Base-by-base conservation (phyloP, 2,329 filamentous ascomycete species). In the Alternaria panax region DNA sequence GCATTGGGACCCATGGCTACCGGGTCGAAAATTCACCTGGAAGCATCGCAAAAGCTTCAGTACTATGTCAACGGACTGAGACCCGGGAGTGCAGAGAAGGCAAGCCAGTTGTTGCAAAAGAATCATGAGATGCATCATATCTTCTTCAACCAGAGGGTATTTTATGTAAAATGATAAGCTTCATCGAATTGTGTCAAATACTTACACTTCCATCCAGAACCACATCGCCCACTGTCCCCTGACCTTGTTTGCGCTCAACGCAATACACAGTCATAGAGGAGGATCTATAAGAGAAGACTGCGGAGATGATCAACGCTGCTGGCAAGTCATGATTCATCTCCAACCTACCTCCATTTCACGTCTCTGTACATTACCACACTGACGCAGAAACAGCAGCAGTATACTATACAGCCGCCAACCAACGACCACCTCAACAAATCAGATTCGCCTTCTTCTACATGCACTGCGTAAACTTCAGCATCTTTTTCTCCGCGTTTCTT, bases 401-500 rank as follows among this genome's bases (percentile, higher is more conserved):
- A 0, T 87, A 85, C 71, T 87, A 83, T 69, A 84, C 85, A n/a
- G 80, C 78, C 0, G 86, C 89, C 1, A 87, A 92, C 0, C 85
- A 91, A 67, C 81, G 85, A 28, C 86, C 86, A 0, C 82, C 89
- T 50, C 60, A 73, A 28, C 55, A 66, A 30, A 40, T 71, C 54
- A 93, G 90, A 74, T 88, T 92, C 74, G 93, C 97, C 75, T 97
- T 97, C 76, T 95, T 89, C 81, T 83, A 82, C 72, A 93, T 93
- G 69, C 93, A 97, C 77, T 87, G 88, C 69, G 80, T 94, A 66
- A 97, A 90, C 72, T 82, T 83, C 11, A 89, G 89, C n/a, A 87
- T 96, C 65, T 95, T 94, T 80, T 84, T 92, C 65, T 81, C 83
- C 6, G 74, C 83, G 7, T 84, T 97, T 73, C 84, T 88, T 70